Conservation (phyloP, 805 yeast species). For the Teunomyces cretensis region DNA sequence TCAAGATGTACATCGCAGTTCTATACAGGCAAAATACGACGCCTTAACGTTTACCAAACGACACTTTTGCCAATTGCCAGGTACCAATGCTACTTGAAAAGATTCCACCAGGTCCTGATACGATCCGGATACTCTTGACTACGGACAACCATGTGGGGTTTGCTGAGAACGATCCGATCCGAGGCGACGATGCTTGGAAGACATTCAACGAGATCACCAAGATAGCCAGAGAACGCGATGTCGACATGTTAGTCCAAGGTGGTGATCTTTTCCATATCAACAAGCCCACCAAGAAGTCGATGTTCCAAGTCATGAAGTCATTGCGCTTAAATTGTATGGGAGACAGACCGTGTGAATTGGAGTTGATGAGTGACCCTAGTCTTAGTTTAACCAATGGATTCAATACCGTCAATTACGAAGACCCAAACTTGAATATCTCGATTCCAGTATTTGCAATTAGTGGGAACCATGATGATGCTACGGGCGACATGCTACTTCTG, state of each 20-base stretch:
- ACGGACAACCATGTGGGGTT: constrained; percentile 98
- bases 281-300: constrained; percentile 82
- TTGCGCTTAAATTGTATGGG: constrained; percentile 75
- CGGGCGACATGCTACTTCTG: constrained; percentile 78
- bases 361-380: constrained; percentile 76
- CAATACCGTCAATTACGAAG: constrained; percentile 80
- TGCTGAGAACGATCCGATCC: constrained; percentile 81
- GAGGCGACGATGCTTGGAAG: constrained; percentile 86
- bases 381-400: constrained; percentile 60
- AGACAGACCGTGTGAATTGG: constrained; percentile 83
- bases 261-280: constrained; percentile 93
- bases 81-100: constrained; percentile 22
- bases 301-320: constrained; percentile 77
- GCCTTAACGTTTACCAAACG: too few species aligned
- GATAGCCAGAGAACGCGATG: constrained; percentile 67
- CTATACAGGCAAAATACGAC: background rate
- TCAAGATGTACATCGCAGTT: background rate
- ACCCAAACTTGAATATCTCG: constrained; percentile 83
- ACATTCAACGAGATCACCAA: constrained; percentile 82
- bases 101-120: constrained; percentile 56
- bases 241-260: constrained; percentile 85
- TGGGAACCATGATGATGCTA: constrained; percentile 96
- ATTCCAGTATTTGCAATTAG: constrained; percentile 90
- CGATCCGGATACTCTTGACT: constrained; percentile 76
- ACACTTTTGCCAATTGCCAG: constrained; percentile 9